phyloP scores from a whole-genome alignment of 495 filamentous ascomycete species.

The Hypoxylon lenormandii region DNA sequence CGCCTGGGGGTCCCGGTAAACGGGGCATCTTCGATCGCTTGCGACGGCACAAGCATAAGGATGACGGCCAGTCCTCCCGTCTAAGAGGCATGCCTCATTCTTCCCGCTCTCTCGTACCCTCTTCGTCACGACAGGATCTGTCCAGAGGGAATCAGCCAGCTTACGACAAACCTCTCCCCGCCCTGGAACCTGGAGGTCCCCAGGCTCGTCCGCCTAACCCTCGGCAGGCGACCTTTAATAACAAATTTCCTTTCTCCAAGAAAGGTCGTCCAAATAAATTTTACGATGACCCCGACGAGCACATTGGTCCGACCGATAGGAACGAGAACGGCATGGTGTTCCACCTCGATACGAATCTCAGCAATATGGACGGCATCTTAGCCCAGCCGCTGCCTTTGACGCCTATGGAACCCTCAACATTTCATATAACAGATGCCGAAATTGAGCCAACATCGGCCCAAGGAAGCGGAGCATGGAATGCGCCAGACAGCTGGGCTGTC shows the following conservation, averaged over 20 bases:
- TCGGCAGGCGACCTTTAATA: constrained; percentile 70
- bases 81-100: constrained; percentile 69
- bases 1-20: constrained; percentile 71
- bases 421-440: constrained; percentile 62
- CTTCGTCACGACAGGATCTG: constrained; percentile 64
- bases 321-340: constrained; percentile 64
- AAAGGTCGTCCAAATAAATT: constrained; percentile 55
- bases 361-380: constrained; percentile 86
- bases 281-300: constrained; percentile 61
- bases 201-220: constrained; percentile 50
- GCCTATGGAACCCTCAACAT: constrained; percentile 69
- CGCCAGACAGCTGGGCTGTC: constrained; percentile 93
- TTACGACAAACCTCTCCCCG: constrained; percentile 61
- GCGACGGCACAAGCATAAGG: constrained; percentile 70
- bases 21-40: constrained; percentile 75
- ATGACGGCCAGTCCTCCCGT: constrained; percentile 59
- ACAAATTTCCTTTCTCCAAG: constrained; percentile 66
- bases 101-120: constrained; percentile 64
- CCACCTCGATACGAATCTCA: constrained; percentile 84
- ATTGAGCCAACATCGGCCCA: constrained; percentile 50
- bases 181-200: constrained; percentile 22
- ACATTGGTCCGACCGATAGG: constrained; percentile 59
- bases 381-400: constrained; percentile 71
- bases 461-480: constrained; percentile 75
- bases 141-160: constrained; percentile 58